A percentile compares a stretch with the other conserved stretches of the same genome.
These are phyloP conservation scores for Mycosphaerella sp. DNA, from an alignment of 2,329 filamentous ascomycete genomes.

Conservation along the genomic window DNA sequence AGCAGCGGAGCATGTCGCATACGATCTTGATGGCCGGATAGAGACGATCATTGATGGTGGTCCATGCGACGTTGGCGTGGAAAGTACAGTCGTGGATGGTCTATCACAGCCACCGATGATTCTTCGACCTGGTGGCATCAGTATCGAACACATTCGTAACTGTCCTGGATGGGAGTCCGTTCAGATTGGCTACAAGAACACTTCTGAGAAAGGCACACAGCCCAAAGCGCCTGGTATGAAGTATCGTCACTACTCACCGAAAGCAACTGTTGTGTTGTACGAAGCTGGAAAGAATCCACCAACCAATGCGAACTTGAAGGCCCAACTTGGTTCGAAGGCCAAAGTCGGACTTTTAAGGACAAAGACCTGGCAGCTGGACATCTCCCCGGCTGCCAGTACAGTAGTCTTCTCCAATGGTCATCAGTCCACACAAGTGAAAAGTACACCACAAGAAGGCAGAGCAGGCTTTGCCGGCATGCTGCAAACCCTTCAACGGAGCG, in stretches of 20 bases:
- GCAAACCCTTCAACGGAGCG: conserved; percentile 15
- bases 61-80: conserved; percentile 78
- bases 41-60: conserved; percentile 86
- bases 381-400: conserved; percentile 11
- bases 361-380: conserved; percentile 30
- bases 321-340: conserved; percentile 22
- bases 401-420: not conserved
- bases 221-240: conserved; percentile 97
- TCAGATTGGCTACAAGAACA: conserved; percentile 70
- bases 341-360: conserved; percentile 39
- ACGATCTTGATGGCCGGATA: conserved; percentile 77
- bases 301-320: conserved; percentile 27
- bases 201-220: conserved; percentile 55
- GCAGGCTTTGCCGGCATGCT: conserved; percentile 28
- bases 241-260: conserved; percentile 95
- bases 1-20: conserved; percentile 76
- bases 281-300: conserved; percentile 48
- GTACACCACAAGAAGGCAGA: conserved; percentile 17
- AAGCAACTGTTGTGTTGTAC: conserved; percentile 65
- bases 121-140: conserved; percentile 78
- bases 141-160: conserved; percentile 66
- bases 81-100: conserved; percentile 95
- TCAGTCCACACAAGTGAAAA: not conserved
- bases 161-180: conserved; percentile 78
- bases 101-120: conserved; percentile 71